Base-by-base conservation (phyloP, 2,329 filamentous ascomycete species). In the Sclerotinia minor region DNA sequence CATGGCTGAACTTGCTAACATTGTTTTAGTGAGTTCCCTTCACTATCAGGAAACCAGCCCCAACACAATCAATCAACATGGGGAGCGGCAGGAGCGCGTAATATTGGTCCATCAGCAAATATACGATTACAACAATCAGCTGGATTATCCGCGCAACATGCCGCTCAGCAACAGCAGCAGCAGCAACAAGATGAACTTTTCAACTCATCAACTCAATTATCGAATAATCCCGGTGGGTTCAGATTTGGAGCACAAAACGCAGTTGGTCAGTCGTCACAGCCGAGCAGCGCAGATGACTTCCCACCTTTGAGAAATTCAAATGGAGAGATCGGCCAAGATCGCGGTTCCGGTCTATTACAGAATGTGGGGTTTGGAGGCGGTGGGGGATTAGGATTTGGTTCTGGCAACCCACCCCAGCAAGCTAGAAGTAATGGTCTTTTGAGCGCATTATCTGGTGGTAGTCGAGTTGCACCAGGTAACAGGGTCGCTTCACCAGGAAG, bases 391-490 rank as follows among this genome's bases (percentile, higher is more conserved):
- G 74, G 74, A n/a, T 77, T 77, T 70, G 74, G 73, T 19, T 73
- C 76, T 24, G 68, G 67, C 52, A 69, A 76, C 78, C 53, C 74
- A 76, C 52, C 80, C 64, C 80, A 81, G 67, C 77, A 78, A 52
- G 82, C 79, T 67, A 80, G 85, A 67, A 86, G 83, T 17, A 89
- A 89, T 73, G 87, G 87, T 11, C 79, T 89, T 50, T 78, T 89
- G 57, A 89, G 87, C 74, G 87, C 86, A 4, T 78, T 89, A n/a
- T 87, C 86, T 54, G 85, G 85, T 6, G 88, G 84, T 70, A 83
- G 79, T 68, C 81, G 85, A 65, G 77, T 81, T 47, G 78, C 79
- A 55, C 83, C 87, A 35, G 70, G 65, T 24, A 73, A 73, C 59
- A 72, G 74, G n/a, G 71, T 76, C 44, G 69, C 73, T 29, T 76